Evolutionary conservation across 441 rosid genomes (phyloP).

Genomic region (Monsonia emarginata): DNA sequence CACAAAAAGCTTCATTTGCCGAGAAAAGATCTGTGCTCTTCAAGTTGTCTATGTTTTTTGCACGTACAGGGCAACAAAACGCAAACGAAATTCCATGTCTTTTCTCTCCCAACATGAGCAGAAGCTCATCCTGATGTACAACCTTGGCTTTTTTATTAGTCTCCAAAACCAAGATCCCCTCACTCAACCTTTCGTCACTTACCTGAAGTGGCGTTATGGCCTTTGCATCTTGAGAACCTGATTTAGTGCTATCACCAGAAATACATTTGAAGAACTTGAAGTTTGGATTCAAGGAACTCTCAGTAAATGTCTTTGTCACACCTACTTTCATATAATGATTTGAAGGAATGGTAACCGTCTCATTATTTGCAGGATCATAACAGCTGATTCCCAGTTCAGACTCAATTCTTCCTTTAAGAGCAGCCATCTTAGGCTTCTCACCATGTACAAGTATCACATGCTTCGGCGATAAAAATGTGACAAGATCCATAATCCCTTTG

Average conservation of each 20-base stretch:
- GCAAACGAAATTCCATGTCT: slow-evolving; percentile 40
- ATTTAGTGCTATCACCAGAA: slow-evolving; percentile 22
- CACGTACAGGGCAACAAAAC: slow-evolving; percentile 45
- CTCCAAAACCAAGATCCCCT: slow-evolving; percentile 51
- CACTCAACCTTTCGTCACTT: slow-evolving; percentile 48
- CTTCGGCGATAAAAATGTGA: slow-evolving; percentile 68
- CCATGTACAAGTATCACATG: slow-evolving; percentile 81
- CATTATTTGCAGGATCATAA: slow-evolving; percentile 62
- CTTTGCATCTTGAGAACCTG: slow-evolving; percentile 16
- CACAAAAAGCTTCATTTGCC: slow-evolving; percentile 10
- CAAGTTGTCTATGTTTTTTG: slow-evolving; percentile 12
- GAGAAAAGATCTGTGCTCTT: slow-evolving; percentile 13
- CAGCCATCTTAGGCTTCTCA: slow-evolving; percentile 75
- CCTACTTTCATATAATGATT: slow-evolving; percentile 45
- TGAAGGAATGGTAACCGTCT: slow-evolving; percentile 55
- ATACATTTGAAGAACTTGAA: slow-evolving; percentile 38
- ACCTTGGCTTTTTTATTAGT: slow-evolving; percentile 47
- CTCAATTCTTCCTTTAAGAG: slow-evolving; percentile 54
- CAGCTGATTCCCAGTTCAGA: slow-evolving; percentile 62
- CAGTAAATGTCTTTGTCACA: slow-evolving; percentile 54
- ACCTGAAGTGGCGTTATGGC: slow-evolving; percentile 28
- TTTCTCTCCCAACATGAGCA: slow-evolving; percentile 34
- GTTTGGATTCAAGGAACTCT: slow-evolving; percentile 54
- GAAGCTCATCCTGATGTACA: slow-evolving; percentile 71
- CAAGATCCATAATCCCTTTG: slow-evolving; percentile 86